These are phyloP conservation scores for Prunus campanulata DNA, from an alignment of 306 rosid genomes.

Conservation along the genomic window DNA sequence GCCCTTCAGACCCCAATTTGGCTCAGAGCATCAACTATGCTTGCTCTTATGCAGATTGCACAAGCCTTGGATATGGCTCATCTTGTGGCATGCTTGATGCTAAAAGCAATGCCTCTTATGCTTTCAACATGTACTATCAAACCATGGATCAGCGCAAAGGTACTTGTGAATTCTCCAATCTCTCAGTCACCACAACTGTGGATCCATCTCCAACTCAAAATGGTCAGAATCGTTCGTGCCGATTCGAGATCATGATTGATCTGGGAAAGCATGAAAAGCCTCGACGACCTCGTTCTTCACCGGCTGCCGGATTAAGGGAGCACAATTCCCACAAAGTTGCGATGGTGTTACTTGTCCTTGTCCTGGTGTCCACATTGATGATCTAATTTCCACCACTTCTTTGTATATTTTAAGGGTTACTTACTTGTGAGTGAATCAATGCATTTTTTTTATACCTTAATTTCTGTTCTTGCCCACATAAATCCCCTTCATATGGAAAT, in stretches of 20 bases:
- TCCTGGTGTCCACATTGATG: constrained; percentile 14
- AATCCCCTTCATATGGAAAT: background rate
- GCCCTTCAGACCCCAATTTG: constrained; percentile 45
- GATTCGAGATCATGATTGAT: constrained; percentile 83
- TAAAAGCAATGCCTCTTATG: constrained; percentile 73
- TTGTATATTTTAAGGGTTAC: background rate
- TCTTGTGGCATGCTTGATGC: constrained; percentile 68
- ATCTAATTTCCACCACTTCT: background rate
- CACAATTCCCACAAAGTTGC: constrained; percentile 24
- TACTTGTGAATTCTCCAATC: constrained; percentile 54
- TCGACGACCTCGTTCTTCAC: constrained; percentile 28
- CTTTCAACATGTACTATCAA: constrained; percentile 79
- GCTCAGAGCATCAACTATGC: constrained; percentile 50
- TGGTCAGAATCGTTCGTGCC: constrained; percentile 35
- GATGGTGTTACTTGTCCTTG: constrained; percentile 27
- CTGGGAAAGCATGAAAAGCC: constrained; percentile 38
- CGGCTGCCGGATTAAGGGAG: constrained; percentile 24
- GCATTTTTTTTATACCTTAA: background rate
- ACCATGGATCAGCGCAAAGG: constrained; percentile 63
- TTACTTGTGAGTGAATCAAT: background rate
- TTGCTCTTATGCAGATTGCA: constrained; percentile 83
- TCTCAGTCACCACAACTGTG: constrained; percentile 36
- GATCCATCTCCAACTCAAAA: constrained; percentile 62
- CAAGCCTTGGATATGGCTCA: constrained; percentile 62
- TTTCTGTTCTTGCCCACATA: background rate